phyloP scores from a whole-genome alignment of 23 red algal genomes.

The Agarophyton chilense region DNA sequence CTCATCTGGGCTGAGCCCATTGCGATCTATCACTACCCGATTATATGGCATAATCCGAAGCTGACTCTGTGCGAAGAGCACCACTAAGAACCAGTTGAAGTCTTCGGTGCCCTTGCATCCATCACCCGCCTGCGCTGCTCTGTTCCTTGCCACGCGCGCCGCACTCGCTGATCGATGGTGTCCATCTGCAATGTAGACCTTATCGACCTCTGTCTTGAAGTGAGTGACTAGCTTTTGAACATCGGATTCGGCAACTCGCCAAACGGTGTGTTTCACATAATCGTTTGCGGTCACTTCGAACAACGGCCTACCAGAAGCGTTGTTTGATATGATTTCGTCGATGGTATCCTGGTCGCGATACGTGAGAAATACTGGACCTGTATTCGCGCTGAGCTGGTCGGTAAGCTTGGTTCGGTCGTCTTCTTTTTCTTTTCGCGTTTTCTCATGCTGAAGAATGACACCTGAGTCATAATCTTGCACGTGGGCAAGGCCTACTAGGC shows the following conservation, averaged over 20 bases:
- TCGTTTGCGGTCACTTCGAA: slow-evolving; percentile 28
- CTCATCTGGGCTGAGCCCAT: neutral
- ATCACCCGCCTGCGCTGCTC: neutral
- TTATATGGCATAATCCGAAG: slow-evolving; percentile 49
- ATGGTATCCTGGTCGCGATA: slow-evolving; percentile 45
- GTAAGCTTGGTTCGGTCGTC: slow-evolving; percentile 40
- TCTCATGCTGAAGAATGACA: slow-evolving; percentile 65
- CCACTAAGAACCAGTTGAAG: slow-evolving; percentile 56
- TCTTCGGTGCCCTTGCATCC: neutral
- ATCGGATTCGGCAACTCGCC: slow-evolving; percentile 4
- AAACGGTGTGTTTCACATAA: slow-evolving; percentile 54
- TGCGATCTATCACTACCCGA: slow-evolving; percentile 47
- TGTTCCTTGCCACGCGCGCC: slow-evolving; percentile 30
- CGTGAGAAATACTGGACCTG: slow-evolving; percentile 58
- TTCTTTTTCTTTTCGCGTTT: slow-evolving; percentile 59
- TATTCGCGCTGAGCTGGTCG: slow-evolving; percentile 48
- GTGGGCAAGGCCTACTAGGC: slow-evolving; percentile 50
- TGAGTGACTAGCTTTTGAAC: neutral
- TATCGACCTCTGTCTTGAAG: slow-evolving; percentile 38
- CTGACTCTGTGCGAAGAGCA: slow-evolving; percentile 56
- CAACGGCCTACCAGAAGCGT: neutral
- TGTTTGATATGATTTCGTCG: slow-evolving; percentile 15
- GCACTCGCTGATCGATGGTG: slow-evolving; percentile 77
- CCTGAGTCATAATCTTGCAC: slow-evolving; percentile 60
- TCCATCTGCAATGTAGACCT: slow-evolving; percentile 74